A percentile compares a stretch with the other conserved stretches of the same genome.
Conservation (phyloP, 2,329 filamentous ascomycete species). For the Aspergillus nomiae region DNA sequence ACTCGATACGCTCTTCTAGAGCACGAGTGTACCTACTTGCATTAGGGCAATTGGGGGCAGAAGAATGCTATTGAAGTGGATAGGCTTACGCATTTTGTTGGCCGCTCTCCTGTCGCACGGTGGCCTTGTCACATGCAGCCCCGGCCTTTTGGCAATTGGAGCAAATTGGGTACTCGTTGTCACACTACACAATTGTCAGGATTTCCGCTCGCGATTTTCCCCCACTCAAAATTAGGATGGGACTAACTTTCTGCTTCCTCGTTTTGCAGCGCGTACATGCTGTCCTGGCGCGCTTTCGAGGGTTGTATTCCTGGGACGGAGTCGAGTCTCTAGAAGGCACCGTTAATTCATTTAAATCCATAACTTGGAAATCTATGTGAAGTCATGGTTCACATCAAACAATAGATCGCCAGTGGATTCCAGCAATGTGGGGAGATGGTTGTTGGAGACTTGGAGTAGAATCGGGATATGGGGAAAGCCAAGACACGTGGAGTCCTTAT, state of each 20-base stretch:
- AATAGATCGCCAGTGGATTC: neutral
- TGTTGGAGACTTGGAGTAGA: conserved; percentile 1
- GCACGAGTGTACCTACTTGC: conserved; percentile 44
- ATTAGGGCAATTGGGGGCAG: neutral
- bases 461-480: neutral
- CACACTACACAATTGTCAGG: conserved; percentile 36
- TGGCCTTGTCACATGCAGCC: conserved; percentile 45
- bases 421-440: neutral
- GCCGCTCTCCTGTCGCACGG: conserved; percentile 42
- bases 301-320: conserved; percentile 38
- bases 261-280: conserved; percentile 51
- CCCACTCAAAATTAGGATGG: neutral
- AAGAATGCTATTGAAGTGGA: neutral
- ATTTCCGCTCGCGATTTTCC: neutral
- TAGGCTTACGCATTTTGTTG: conserved; percentile 37
- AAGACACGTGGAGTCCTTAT: conserved; percentile 5
- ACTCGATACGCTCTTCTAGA: conserved; percentile 45
- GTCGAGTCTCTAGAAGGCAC: conserved; percentile 26
- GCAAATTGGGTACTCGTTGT: conserved; percentile 48
- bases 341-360: conserved; percentile 24
- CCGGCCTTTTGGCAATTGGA: conserved; percentile 49
- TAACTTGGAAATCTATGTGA: neutral
- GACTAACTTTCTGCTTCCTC: conserved; percentile 47
- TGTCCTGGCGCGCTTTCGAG: conserved; percentile 49
- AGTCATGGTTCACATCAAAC: conserved; percentile 4